Evolutionary conservation across 2,329 filamentous ascomycete genomes (phyloP), one percentile per base, ranked within the genome.

Genomic region (Claviceps sp.): DNA sequence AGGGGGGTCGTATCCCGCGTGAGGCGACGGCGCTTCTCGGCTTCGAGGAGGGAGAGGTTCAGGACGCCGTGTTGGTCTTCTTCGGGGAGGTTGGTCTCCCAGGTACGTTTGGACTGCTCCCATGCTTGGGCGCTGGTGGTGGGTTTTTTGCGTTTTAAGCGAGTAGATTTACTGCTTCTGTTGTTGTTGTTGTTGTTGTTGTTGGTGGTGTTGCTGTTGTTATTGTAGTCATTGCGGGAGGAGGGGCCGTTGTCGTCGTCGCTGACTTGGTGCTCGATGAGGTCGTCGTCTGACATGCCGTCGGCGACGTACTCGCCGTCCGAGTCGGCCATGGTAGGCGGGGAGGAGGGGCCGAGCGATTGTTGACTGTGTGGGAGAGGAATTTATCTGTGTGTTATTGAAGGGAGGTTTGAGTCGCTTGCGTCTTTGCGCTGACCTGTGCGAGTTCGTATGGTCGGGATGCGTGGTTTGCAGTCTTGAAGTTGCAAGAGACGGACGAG

Each of bases 1-100:
- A 98, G 74, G 13, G 93, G 93, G 47, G 91, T 97, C 30, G 93
- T 97, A 66, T 98, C 93, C 67, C 88, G 86, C 55, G 95, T 76
- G 55, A 97, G 72, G 60, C 90, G 87, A 59, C 68, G 70, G 54
- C 89, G 81, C 73, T 94, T 94, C 65, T 86, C 82, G 22, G 88
- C 87, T 67, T 95, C 88, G 48, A 89, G 76, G 22, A 84, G 84
- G 57, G 87, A 82, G 42, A 95, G 79, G 53, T 82, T 83, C 58
- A 95, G 81, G 53, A 82, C 83, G 46, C 86, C 88, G 69, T 94
- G 87, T 43, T 82, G 84, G 20, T 84, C 84, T 67, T 93, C 88
- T 50, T 70, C 68, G 46, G 68, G 68, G 48, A 86, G 78, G 37
- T 90, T 79, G 6, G 79, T 79, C 63, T 91, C 87, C 81, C 81